Evolutionary conservation across 2,329 filamentous ascomycete species (phyloP).

Genomic region (Curvularia sp.): DNA sequence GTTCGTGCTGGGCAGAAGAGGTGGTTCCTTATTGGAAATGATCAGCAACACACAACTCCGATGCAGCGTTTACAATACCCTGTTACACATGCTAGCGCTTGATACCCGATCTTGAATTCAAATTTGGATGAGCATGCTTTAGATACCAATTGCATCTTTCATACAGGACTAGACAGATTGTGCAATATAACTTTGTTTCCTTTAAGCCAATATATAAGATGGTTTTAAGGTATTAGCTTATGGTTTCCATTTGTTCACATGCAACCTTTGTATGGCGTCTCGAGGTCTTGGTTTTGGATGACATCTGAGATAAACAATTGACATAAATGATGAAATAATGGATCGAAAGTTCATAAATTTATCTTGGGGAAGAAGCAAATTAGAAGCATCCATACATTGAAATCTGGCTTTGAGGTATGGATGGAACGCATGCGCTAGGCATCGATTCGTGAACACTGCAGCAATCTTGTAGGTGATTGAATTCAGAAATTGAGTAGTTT

Average conservation of each 20-base stretch:
- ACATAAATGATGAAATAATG: no score
- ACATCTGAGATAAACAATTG: no score
- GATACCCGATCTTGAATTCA: no score
- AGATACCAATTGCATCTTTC: background rate
- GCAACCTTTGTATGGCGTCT: background rate
- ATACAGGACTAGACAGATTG: background rate
- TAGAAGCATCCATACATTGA: no score
- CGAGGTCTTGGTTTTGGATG: background rate
- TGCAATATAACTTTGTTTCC: background rate
- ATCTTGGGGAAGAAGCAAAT: no score
- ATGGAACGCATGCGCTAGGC: no score
- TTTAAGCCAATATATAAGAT: background rate
- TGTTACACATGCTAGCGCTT: slow-evolving; percentile 4
- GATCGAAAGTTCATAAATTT: no score
- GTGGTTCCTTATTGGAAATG: slow-evolving; percentile 27
- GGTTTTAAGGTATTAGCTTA: background rate
- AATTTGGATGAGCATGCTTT: no score
- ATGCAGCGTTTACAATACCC: background rate
- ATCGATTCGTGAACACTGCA: no score
- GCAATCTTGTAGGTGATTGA: no score
- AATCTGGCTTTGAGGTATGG: no score
- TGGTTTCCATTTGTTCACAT: background rate
- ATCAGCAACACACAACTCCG: background rate
- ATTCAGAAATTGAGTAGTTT: no score
- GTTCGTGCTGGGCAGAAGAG: slow-evolving; percentile 27